Evolutionary conservation across 2,329 filamentous ascomycete genomes (phyloP), one percentile per base, ranked within the genome.

Genomic region (Mariannaea elegans): DNA sequence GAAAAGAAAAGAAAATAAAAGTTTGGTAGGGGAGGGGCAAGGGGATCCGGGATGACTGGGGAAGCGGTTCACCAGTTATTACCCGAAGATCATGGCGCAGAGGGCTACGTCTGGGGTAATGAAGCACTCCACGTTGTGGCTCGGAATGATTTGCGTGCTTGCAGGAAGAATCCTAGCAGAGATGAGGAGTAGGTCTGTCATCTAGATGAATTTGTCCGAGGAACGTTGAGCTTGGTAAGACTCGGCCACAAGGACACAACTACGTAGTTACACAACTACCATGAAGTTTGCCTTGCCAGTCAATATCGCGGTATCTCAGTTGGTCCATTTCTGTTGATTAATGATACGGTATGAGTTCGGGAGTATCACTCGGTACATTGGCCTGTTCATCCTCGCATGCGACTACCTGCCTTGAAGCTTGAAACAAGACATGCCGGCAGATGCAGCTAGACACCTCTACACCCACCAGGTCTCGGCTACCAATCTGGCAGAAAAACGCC

Each of bases 71-170:
- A 12, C 7, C 21, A 4, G 13, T 24, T 3, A 12, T 24, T 50
- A 50, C 44, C 56, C 45, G 56, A 49, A 54, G 44, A 49, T 49
- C 29, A 59, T 59, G 50, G 39, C 45, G 45, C 56, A 49, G 51
- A 49, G 13, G 21, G 39, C 10, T 54, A 49, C 45, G 44, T 45
- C 56, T 38, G 38, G 56, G 56, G 56, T 49, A 39, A n/a, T 36
- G 9, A 54, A 45, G 50, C 49, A 54, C 56, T 54, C 47, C 41
- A 31, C 29, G 41, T 46, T 58, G 45, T 53, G 31, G 31, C 41
- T 57, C 50, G 36, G 46, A 18, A 54, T 41, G 23, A 53, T 42
- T 39, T 34, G 32, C 21, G 50, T 2, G 23, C 38, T 50, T 54
- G 56, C 56, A 54, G 56, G 36, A 44, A 32, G 54, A 38, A 46